phyloP scores from a whole-genome alignment of 495 filamentous ascomycete genomes.

The Copromyces sp. region DNA sequence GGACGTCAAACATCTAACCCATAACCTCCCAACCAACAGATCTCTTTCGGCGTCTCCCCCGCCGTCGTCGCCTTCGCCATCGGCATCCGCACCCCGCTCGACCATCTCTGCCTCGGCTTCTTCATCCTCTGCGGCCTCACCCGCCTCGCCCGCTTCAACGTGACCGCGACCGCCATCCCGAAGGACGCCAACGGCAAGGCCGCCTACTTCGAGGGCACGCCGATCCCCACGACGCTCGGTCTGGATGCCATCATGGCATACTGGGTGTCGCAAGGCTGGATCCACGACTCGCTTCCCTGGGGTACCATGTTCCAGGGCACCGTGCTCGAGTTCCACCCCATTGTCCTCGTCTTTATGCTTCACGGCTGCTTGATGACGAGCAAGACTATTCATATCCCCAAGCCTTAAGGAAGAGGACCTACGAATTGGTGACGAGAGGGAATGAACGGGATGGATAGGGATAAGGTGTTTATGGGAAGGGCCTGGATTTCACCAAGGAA shows the following conservation, averaged over 20 bases:
- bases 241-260: conserved; percentile 80
- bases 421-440: not conserved
- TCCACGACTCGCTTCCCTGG: conserved; percentile 62
- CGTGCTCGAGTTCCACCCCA: conserved; percentile 75
- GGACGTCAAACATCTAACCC: not conserved
- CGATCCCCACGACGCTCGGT: conserved; percentile 79
- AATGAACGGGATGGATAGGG: not conserved
- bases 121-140: conserved; percentile 95
- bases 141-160: conserved; percentile 92
- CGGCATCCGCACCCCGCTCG: conserved; percentile 75
- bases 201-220: conserved; percentile 91
- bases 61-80: conserved; percentile 81
- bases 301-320: conserved; percentile 58
- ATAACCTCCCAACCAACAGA: conserved; percentile 36
- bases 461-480: not conserved
- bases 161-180: conserved; percentile 76
- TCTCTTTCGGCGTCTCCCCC: conserved; percentile 91
- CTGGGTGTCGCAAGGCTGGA: conserved; percentile 75
- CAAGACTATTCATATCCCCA: conserved; percentile 92
- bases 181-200: conserved; percentile 88
- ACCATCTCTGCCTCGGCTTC: conserved; percentile 75
- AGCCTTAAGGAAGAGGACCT: conserved; percentile 48
- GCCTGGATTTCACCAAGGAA: conserved; percentile 3
- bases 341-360: conserved; percentile 67
- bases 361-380: conserved; percentile 90